Base-by-base conservation (phyloP, 441 rosid species). In the Pelargonium australe region DNA sequence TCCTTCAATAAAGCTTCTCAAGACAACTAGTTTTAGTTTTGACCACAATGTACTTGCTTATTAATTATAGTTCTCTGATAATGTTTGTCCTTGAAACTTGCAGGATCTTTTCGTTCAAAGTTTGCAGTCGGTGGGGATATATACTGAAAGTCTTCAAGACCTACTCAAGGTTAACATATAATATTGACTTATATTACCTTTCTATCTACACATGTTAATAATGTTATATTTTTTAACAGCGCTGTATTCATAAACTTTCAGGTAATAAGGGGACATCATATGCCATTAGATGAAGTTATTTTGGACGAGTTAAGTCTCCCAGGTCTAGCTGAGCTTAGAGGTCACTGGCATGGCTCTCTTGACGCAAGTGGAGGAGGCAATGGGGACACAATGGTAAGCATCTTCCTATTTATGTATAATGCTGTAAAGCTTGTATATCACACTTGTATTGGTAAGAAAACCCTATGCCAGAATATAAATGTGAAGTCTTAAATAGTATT, bases 361-460 rank as follows among this genome's bases (percentile, higher is more conserved):
- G 99, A 90, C 79, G 98, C 99, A 69, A 92, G 97, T 76, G 99
- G 99, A 71, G 99, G 99, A 83, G 99, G 98, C 87, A 95, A 95
- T 76, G 99, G 99, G 64, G 99, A 95, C 80, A 95, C 98, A 14
- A 86, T 86, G 92, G 99, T 95, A 85, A 71, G 43, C 67, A 64
- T 71, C 51, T 71, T 80, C 66, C 34, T 25, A 28, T 47, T 12
- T 19, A 71, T 71, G 45, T 72, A 68, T 55, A 28, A 67, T 47
- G 11, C 67, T 63, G 17, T 12, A 43, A 62, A 66, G 51, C 37
- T 70, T 68, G 62, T 23, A 57, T 57, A 57, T 57, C 62, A 7
- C 20, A 57, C 62, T 17, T 57, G 62, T 23, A 57, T 57, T 57
- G 14, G 28, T 55, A 57, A 57, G 62, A 57, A 19, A 57, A 23